phyloP scores from a whole-genome alignment of 139 green algal genomes.

The Zygnema cylindricum region DNA sequence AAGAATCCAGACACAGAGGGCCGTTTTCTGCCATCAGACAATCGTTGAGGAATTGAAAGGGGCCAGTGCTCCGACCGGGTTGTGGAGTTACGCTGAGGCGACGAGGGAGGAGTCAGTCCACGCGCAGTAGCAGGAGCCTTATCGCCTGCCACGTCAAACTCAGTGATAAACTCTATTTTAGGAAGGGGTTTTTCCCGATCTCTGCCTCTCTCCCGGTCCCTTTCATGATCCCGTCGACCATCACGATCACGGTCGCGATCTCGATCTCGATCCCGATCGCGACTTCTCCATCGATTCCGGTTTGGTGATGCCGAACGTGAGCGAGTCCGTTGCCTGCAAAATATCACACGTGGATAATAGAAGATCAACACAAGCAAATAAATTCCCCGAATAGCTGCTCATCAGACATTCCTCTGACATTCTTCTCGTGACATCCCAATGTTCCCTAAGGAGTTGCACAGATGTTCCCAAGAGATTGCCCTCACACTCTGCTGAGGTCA shows the following conservation, averaged over 20 bases:
- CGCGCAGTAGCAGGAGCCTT: constrained; percentile 10
- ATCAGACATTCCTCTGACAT: too few species aligned
- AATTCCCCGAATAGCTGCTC: too few species aligned
- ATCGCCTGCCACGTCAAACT: constrained; percentile 41
- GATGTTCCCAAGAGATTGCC: too few species aligned
- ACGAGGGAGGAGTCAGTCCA: not conserved
- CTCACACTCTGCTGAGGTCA: too few species aligned
- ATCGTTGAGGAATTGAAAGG: not conserved
- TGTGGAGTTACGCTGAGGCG: constrained; percentile 21
- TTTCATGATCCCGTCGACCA: constrained; percentile 20
- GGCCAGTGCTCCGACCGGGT: constrained; percentile 41
- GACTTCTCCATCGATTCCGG: constrained; percentile 11
- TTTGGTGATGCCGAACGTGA: not conserved
- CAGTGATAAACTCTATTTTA: constrained; percentile 60
- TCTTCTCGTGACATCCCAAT: too few species aligned
- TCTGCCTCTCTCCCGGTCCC: constrained; percentile 42
- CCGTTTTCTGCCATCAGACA: not conserved
- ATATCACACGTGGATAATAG: too few species aligned
- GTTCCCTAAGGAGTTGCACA: too few species aligned
- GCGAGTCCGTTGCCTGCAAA: not conserved
- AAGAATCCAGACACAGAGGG: not conserved
- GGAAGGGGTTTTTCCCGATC: constrained; percentile 13
- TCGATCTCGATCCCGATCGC: constrained; percentile 26
- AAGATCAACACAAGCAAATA: too few species aligned
- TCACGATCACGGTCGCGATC: constrained; percentile 25